A percentile compares a stretch with the other conserved stretches of the same genome.
Conservation (phyloP, 495 filamentous ascomycete species). For the Monascus purpureus region DNA sequence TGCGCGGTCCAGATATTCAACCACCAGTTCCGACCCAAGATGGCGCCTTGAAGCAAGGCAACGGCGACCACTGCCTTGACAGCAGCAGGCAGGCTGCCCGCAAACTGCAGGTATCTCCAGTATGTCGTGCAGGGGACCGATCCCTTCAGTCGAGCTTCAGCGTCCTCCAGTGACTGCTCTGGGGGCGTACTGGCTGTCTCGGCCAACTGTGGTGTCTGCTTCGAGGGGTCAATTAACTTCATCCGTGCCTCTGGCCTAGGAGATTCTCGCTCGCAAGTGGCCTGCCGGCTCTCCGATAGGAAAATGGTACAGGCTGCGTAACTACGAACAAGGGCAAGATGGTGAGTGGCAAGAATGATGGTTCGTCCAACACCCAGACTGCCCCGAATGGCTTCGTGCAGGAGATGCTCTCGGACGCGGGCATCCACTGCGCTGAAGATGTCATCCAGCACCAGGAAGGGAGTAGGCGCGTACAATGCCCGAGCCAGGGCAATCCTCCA, state of each 20-base stretch:
- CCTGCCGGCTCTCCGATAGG: conserved; percentile 43
- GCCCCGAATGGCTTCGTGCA: conserved; percentile 52
- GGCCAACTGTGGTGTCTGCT: too few relatives aligned
- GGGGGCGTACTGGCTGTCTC: too few relatives aligned
- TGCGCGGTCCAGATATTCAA: neutral
- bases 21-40: neutral
- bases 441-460: conserved; percentile 59
- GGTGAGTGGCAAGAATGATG: conserved; percentile 61
- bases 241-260: too few relatives aligned
- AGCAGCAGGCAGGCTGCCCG: too few relatives aligned
- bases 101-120: too few relatives aligned
- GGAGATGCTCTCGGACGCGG: conserved; percentile 57
- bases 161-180: too few relatives aligned
- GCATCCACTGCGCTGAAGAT: conserved; percentile 51
- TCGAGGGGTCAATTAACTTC: too few relatives aligned
- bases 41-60: too few relatives aligned
- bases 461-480: conserved; percentile 61
- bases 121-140: too few relatives aligned
- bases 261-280: neutral
- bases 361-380: conserved; percentile 48
- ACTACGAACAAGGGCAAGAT: conserved; percentile 50
- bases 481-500: conserved; percentile 60
- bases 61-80: too few relatives aligned
- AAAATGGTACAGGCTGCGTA: conserved; percentile 50
- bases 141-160: too few relatives aligned